phyloP scores from a whole-genome alignment of 75 land plant genomes.

The Adiantum capillusveneris region DNA sequence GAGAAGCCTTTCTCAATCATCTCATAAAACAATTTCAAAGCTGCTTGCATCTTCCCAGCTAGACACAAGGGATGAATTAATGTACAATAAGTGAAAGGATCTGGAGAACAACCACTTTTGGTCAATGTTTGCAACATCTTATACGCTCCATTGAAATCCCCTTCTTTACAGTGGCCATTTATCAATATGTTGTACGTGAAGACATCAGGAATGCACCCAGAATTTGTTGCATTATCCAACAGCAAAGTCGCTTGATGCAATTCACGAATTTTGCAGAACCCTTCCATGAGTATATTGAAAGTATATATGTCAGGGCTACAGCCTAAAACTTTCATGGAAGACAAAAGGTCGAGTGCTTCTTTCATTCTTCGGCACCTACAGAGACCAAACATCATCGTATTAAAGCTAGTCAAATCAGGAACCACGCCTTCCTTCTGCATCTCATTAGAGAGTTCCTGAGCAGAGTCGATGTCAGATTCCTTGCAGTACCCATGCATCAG shows the following conservation, averaged over 20 bases:
- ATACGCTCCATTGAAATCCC: constrained; percentile 37
- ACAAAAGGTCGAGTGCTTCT: constrained; percentile 43
- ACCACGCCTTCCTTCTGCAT: constrained; percentile 35
- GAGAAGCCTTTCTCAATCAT: neutral
- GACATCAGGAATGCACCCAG: constrained; percentile 34
- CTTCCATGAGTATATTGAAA: constrained; percentile 58
- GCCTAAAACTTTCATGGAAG: constrained; percentile 24
- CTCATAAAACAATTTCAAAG: constrained; percentile 38
- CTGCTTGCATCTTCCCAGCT: constrained; percentile 29
- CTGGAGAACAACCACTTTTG: constrained; percentile 37
- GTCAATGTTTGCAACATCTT: constrained; percentile 26
- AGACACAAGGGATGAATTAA: constrained; percentile 51
- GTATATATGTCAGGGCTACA: constrained; percentile 30
- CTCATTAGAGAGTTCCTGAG: constrained; percentile 38
- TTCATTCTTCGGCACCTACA: constrained; percentile 42
- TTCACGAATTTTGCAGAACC: constrained; percentile 38
- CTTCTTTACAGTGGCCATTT: constrained; percentile 52
- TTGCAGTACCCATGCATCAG: constrained; percentile 53
- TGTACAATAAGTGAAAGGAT: constrained; percentile 44
- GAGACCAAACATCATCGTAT: constrained; percentile 51
- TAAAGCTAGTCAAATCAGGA: constrained; percentile 49
- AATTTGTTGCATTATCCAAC: constrained; percentile 36
- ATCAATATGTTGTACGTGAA: constrained; percentile 60
- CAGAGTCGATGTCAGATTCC: constrained; percentile 32
- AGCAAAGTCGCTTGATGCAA: constrained; percentile 31